Percentiles rank a stretch among this genome's conserved stretches.
Conservation (phyloP, 176 grass and related monocot species). For the Eremochloa ophiuroides region DNA sequence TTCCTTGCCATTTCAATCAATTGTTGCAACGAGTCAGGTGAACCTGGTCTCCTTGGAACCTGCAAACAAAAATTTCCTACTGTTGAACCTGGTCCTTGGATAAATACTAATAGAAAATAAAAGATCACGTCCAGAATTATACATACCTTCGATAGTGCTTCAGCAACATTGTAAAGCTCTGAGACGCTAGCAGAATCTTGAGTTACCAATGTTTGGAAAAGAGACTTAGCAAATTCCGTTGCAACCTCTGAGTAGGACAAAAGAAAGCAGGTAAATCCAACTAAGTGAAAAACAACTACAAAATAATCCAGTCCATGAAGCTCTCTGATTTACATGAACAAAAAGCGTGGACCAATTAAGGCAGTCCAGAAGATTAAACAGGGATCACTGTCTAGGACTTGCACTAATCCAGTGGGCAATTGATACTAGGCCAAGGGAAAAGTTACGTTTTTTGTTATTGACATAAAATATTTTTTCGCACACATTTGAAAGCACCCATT, state of each 20-base stretch:
- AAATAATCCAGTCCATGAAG: neutral
- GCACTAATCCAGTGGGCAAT: neutral
- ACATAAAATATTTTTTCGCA: neutral
- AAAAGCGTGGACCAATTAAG: neutral
- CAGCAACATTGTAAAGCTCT: slow-evolving; percentile 64
- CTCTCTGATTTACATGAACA: neutral
- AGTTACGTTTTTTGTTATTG: neutral
- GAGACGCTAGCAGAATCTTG: slow-evolving; percentile 66
- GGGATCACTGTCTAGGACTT: neutral
- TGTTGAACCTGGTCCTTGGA: neutral
- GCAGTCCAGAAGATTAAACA: neutral
- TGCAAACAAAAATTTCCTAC: slow-evolving; percentile 26
- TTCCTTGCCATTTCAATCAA: slow-evolving; percentile 66
- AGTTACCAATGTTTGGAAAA: slow-evolving; percentile 71
- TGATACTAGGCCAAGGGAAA: neutral
- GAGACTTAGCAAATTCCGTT: slow-evolving; percentile 76
- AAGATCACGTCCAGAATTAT: neutral
- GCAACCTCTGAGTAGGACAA: slow-evolving; percentile 53
- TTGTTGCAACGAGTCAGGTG: slow-evolving; percentile 67
- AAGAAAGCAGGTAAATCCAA: neutral
- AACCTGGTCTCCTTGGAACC: slow-evolving; percentile 70
- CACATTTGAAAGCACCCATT: neutral
- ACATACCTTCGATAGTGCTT: slow-evolving; percentile 63
- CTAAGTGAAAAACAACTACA: neutral
- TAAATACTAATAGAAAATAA: slow-evolving; percentile 7